Base-by-base conservation (phyloP, 179 eudicot genomes). In the Sideroxylon spinosum region DNA sequence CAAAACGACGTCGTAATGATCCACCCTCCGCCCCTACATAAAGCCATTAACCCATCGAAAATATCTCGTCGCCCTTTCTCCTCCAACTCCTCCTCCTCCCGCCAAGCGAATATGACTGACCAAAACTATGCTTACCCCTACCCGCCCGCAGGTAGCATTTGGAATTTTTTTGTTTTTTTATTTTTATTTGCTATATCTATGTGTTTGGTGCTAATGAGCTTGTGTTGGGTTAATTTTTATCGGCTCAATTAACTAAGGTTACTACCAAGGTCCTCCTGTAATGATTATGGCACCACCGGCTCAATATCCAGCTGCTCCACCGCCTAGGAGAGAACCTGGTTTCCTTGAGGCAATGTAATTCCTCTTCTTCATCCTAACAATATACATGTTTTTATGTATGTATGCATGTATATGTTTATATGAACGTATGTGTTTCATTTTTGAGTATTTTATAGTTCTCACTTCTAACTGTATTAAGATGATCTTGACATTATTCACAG, bases 191-290 rank as follows among this genome's bases (percentile, higher is more conserved):
- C 57, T 53, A 1, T 29, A 29, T 29, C 57, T 53, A 53, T 53
- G 14, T 53, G 12, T 0, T 53, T 17, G n/a, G 57, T 53, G 11
- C 14, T 53, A 12, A 13, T 53, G 9, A 53, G 57, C 12, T 49
- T 13, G 17, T 53, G 16, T 53, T 53, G 57, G 16, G 16, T 12
- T 52, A 14, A 52, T 52, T 14, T 52, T 14, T n/a, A n/a, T 6
- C 12, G 9, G 13, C 57, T 53, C 17, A 53, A 16, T 13, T 53
- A 10, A 53, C 56, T 12, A 53, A 29, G 37, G 92, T 17, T 88
- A 90, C 65, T 89, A 90, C 76, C 92, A 90, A 84, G 97, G 97
- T 49, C 97, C 94, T 48, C 97, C 94, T 0, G 97, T 90, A 66
- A 29, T 29, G 37, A 3, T n/a, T n/a, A 87, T 86, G 92, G 92